Percentiles rank a stretch among this genome's conserved stretches.
phyloP scores from a whole-genome alignment of 192 early-diverging fungal genomes.

The Fimicolochytrium jonesii region DNA sequence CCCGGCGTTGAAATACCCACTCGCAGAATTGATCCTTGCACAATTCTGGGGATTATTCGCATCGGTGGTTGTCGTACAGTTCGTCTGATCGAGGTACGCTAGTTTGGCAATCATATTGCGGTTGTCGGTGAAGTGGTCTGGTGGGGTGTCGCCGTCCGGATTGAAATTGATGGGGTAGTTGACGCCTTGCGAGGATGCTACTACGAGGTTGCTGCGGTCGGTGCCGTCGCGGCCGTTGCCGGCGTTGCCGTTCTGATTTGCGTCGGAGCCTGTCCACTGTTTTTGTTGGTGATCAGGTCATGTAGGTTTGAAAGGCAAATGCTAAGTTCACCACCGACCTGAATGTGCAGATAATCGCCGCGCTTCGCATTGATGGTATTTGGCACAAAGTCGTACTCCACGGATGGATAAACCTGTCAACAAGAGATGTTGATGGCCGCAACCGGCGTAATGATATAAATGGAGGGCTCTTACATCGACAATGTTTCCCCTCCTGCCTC shows the following conservation, averaged over 20 bases:
- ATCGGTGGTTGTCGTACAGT: conserved; percentile 17
- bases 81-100: conserved; percentile 33
- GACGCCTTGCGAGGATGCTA: conserved; percentile 9
- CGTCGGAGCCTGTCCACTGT: conserved; percentile 40
- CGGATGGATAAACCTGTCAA: conserved; percentile 33
- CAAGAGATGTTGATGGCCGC: too few relatives aligned
- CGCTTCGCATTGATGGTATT: conserved; percentile 1
- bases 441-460: too few relatives aligned
- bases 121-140: conserved; percentile 32
- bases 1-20: conserved; percentile 27
- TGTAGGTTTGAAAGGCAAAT: neutral
- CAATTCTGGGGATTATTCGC: conserved; percentile 22
- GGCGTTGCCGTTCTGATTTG: conserved; percentile 29
- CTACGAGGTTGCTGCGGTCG: conserved; percentile 34
- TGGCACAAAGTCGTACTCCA: conserved; percentile 44
- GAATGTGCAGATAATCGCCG: conserved; percentile 36
- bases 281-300: neutral
- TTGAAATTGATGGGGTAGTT: conserved; percentile 32
- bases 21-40: conserved; percentile 23
- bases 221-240: conserved; percentile 35
- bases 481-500: conserved; percentile 38
- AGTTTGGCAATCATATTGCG: conserved; percentile 18
- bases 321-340: neutral
- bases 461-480: too few relatives aligned
- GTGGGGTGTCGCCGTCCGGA: conserved; percentile 13